These are phyloP conservation scores for Eucalyptus caleyi DNA, from an alignment of 345 rosid genomes.

Conservation along the genomic window DNA sequence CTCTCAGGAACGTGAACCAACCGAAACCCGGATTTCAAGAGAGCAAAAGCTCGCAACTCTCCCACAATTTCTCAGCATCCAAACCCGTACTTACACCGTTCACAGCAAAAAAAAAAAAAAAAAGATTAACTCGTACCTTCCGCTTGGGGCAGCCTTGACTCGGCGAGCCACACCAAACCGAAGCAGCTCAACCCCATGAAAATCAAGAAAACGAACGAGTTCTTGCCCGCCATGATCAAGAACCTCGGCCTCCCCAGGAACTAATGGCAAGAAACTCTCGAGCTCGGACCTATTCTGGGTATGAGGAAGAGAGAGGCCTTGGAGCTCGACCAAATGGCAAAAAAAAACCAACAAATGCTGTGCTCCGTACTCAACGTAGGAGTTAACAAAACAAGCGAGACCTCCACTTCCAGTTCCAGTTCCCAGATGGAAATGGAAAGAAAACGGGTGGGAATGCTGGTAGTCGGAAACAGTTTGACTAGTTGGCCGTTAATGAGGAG, in stretches of 20 bases:
- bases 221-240: not conserved
- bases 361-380: not conserved
- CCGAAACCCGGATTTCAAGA: not conserved
- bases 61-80: not conserved
- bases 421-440: not conserved
- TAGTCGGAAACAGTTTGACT: not conserved
- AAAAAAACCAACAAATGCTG: not conserved
- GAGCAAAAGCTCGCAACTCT: not conserved
- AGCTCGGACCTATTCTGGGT: not conserved
- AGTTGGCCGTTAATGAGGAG: not conserved
- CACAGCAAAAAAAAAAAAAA: not conserved
- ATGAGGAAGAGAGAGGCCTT: not conserved
- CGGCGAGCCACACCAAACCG: not conserved
- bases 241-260: not conserved
- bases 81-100: not conserved
- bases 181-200: not conserved
- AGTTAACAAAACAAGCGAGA: not conserved
- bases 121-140: slow-evolving; percentile 10
- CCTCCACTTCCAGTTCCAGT: not conserved
- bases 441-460: not conserved
- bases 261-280: not conserved
- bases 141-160: slow-evolving; percentile 16
- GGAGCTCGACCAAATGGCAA: not conserved
- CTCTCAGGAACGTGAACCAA: not conserved
- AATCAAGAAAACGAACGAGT: not conserved